Evolutionary conservation across 345 rosid species (phyloP), one percentile per base, ranked within the genome.

Genomic region (Gossypium herbaceum): DNA sequence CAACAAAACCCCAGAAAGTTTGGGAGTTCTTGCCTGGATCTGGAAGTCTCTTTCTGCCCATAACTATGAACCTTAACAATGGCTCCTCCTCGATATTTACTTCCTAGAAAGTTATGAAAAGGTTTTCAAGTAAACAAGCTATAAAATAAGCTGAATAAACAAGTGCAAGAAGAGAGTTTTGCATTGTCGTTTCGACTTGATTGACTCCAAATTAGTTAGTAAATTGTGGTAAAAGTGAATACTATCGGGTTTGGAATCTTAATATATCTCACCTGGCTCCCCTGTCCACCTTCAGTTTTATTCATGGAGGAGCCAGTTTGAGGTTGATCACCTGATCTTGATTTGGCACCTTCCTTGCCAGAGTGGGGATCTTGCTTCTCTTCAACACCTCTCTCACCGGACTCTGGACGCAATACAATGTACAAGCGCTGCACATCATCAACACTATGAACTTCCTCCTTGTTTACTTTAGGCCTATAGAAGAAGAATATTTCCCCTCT

Each of bases 401-500:
- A 87, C 77, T 90, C 88, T 0, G 92, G 94, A 22, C 89, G 65
- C 81, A 91, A 75, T 2, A 92, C 88, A 47, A 90, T 72, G 88
- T 84, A 94, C 55, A 94, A 50, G 12, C 92, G 82, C 71, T 87
- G 93, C 72, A 87, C 92, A 78, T 94, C 97, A 19, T 88, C 83
- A 0, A 76, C 70, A 48, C 88, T 55, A 74, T 83, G 94, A 24
- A 85, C 93, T 78, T 85, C 89, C 75, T 91, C 83, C 84, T 81
- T 92, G 79, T 84, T 86, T 8, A 89, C 88, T 81, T 88, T 92
- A 48, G 93, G 94, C 75, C 94, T 82, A 71, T 88, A 94, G 79
- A 94, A 94, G 87, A 94, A 91, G 82, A 81, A 90, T 82, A 90
- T 91, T 50, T 91, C 92, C 68, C 91, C 97, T 68, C 87, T 81